Base-by-base conservation (phyloP, 768 basidiomycete genomes). In the Suillus subalutaceus region DNA sequence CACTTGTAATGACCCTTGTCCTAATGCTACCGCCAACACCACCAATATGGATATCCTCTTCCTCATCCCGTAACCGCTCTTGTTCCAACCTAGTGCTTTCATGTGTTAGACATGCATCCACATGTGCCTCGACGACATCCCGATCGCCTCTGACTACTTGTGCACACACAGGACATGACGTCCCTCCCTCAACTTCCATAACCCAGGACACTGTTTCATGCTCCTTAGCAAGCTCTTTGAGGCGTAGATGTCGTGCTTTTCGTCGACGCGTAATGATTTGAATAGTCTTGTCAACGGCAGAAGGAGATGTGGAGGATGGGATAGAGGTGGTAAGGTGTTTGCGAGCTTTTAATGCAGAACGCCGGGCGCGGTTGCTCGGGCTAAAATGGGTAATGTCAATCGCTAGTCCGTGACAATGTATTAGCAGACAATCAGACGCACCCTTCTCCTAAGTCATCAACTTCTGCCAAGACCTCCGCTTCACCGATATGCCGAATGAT, bases 111-210 rank as follows among this genome's bases (percentile, higher is more conserved):
- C 93, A 94, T 8, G 90, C 82, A 70, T 94, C 90, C n/a, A 94
- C 85, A 76, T 94, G 93, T 18, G 91, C 91, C 70, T 91, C 87
- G 3, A 92, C 72, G 10, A 92, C 88, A 66, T 92, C 92, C 53
- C 83, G 80, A 70, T 92, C 92, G 1, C 92, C 92, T 56, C 76
- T 78, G 1, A 92, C 81, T 18, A 75, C 75, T 48, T 77, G 77
- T 55, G 82, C 76, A 72, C 92, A 94, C 30, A 94, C 86, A 1
- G 92, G 93, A 70, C 92, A 94, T n/a, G 81, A 71, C 18, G 84
- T 81, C 37, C 81, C 83, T 3, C 77, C 78, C n/a, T 71, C 79
- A 48, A 74, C 69, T 65, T 65, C 77, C 23, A 62, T 44, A 20
- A 70, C 59, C 68, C 70, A 70, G 26, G 78, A 77, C 3, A 43